These are phyloP conservation scores for Nicotiana tabacum DNA, from an alignment of 257 asterid genomes.

Conservation along the genomic window DNA sequence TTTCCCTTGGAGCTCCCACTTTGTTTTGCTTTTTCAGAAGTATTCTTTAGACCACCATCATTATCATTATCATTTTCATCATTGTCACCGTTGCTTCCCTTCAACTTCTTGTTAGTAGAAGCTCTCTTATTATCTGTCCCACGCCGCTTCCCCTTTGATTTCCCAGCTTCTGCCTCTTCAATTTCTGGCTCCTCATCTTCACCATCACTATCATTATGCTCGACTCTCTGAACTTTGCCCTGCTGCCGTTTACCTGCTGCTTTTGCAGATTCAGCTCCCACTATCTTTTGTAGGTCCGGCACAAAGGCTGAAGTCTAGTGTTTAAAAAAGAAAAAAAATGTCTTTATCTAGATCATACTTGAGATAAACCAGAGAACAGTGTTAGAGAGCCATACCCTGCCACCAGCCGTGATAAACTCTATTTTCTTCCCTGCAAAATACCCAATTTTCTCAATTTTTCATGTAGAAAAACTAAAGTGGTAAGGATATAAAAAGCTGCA, in stretches of 20 bases:
- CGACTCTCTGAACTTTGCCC: constrained; percentile 14
- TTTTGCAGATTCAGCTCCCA: constrained; percentile 55
- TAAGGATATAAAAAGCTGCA: not conserved
- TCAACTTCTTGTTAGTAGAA: constrained; percentile 35
- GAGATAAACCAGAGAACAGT: not conserved
- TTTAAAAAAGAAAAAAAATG: not conserved
- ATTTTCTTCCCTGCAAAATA: constrained; percentile 73
- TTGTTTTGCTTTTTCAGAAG: constrained; percentile 31
- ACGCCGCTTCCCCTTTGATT: constrained; percentile 25
- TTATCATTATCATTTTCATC: constrained; percentile 23
- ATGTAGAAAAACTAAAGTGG: not conserved
- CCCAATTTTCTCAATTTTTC: not conserved
- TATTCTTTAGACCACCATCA: constrained; percentile 28
- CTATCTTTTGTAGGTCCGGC: constrained; percentile 79
- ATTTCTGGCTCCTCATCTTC: constrained; percentile 36
- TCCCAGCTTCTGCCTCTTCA: constrained; percentile 27
- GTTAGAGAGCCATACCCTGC: constrained; percentile 61
- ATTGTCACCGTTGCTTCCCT: constrained; percentile 25
- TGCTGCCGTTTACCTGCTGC: constrained; percentile 34
- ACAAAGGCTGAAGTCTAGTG: constrained; percentile 87
- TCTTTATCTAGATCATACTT: not conserved
- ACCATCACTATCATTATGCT: constrained; percentile 17
- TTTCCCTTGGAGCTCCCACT: constrained; percentile 27
- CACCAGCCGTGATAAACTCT: constrained; percentile 88
- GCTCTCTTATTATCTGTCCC: constrained; percentile 29